phyloP scores from a whole-genome alignment of 306 rosid species.

The Ormosia emarginata region DNA sequence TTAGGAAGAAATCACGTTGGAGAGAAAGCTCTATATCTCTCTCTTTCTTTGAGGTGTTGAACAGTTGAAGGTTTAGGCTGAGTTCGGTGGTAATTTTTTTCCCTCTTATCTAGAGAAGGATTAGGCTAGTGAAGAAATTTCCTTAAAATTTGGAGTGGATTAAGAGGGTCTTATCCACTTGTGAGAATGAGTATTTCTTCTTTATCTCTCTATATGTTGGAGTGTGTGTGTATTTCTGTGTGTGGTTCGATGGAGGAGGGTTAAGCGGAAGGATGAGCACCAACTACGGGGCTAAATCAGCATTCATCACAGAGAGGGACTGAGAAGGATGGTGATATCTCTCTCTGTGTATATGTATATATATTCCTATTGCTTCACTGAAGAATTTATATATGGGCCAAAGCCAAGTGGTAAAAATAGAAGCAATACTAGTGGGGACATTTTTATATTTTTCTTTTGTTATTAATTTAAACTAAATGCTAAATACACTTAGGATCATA shows the following conservation, averaged over 20 bases:
- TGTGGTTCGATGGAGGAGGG: constrained; percentile 41
- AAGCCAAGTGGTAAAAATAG: constrained; percentile 40
- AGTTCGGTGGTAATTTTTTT: background rate
- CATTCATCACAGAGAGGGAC: constrained; percentile 53
- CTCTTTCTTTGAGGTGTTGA: background rate
- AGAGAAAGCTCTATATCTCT: background rate
- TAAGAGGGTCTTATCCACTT: constrained; percentile 54
- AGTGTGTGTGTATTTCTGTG: background rate
- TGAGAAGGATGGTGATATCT: constrained; percentile 51
- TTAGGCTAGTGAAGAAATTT: constrained; percentile 17
- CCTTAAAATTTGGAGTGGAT: constrained; percentile 52
- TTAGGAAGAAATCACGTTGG: background rate
- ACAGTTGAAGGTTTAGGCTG: constrained; percentile 10
- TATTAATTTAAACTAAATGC: constrained; percentile 1
- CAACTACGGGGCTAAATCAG: constrained; percentile 62
- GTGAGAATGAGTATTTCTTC: constrained; percentile 34
- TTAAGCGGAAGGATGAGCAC: constrained; percentile 64
- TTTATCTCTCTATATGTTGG: constrained; percentile 11
- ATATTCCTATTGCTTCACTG: constrained; percentile 34
- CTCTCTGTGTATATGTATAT: constrained; percentile 8
- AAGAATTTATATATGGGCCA: constrained; percentile 35
- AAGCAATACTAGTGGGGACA: constrained; percentile 39
- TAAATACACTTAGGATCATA: constrained; percentile 9
- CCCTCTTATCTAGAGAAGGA: constrained; percentile 11
- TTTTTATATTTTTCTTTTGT: background rate